Conservation (phyloP, 176 grass and related monocot genomes). For the Lolium multiflorum region DNA sequence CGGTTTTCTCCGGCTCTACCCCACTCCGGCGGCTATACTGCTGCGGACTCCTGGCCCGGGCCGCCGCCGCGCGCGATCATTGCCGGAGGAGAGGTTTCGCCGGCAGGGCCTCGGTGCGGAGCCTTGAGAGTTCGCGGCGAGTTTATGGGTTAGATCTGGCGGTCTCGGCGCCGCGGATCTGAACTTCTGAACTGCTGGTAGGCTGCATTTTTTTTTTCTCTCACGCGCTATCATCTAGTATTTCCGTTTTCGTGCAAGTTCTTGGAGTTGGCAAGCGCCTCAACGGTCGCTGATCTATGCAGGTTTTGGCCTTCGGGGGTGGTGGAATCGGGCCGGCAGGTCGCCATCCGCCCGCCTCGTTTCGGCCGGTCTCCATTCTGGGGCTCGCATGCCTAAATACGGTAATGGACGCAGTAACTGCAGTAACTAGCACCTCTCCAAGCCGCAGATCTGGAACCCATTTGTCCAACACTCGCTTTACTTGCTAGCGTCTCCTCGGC, state of each 20-base stretch:
- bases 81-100: neutral
- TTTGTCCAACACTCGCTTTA: neutral
- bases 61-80: constrained; percentile 9
- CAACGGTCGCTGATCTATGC: neutral
- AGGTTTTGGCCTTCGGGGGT: constrained; percentile 18
- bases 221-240: neutral
- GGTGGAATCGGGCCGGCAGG: neutral
- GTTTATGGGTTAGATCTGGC: constrained; percentile 64
- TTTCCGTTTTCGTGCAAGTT: neutral
- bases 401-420: constrained; percentile 35
- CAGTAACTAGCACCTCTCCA: neutral
- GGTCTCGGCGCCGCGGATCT: constrained; percentile 41
- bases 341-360: constrained; percentile 32
- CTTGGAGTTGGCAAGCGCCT: neutral
- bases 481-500: neutral
- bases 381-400: constrained; percentile 33
- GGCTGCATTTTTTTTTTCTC: neutral
- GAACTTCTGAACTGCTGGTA: constrained; percentile 23
- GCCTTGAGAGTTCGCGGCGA: neutral
- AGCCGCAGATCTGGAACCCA: constrained; percentile 43
- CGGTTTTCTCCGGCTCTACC: neutral
- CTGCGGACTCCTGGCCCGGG: neutral
- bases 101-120: neutral
- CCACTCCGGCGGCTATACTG: neutral
- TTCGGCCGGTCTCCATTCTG: constrained; percentile 35